phyloP scores from a whole-genome alignment of 805 yeast species.

The Metschnikowia similis region DNA sequence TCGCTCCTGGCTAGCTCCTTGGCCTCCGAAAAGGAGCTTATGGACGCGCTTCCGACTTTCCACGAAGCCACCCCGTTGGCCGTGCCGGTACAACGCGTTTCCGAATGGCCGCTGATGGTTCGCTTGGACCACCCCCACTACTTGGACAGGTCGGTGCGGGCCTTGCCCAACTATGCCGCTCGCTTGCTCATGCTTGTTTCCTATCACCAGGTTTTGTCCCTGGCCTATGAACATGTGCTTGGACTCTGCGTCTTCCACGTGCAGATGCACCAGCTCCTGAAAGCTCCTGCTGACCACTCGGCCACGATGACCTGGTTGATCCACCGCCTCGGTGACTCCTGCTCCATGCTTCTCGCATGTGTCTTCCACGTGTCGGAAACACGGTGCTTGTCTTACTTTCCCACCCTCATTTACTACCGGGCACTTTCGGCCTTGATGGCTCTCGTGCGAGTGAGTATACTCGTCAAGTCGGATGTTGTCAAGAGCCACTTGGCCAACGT shows the following conservation, averaged over 20 bases:
- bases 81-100: background rate
- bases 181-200: constrained; percentile 23
- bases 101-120: background rate
- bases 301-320: constrained; percentile 11
- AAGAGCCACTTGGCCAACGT: background rate
- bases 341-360: constrained; percentile 44
- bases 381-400: constrained; percentile 37
- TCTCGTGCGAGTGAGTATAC: constrained; percentile 42
- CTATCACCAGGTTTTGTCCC: constrained; percentile 48
- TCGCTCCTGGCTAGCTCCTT: constrained; percentile 1
- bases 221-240: constrained; percentile 42
- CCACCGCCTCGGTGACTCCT: constrained; percentile 39
- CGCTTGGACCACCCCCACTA: background rate
- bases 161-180: background rate
- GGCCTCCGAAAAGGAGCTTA: constrained; percentile 1
- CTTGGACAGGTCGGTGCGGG: background rate
- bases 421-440: constrained; percentile 51
- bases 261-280: constrained; percentile 1
- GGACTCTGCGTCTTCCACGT: constrained; percentile 2
- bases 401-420: constrained; percentile 50
- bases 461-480: constrained; percentile 33
- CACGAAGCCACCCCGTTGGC: background rate
- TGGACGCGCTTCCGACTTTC: background rate
- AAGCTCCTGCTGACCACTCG: background rate
- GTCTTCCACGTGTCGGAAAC: constrained; percentile 35